These are phyloP conservation scores for Mediolabrus comicus DNA, from an alignment of 108 stramenopile genomes.

Conservation along the genomic window DNA sequence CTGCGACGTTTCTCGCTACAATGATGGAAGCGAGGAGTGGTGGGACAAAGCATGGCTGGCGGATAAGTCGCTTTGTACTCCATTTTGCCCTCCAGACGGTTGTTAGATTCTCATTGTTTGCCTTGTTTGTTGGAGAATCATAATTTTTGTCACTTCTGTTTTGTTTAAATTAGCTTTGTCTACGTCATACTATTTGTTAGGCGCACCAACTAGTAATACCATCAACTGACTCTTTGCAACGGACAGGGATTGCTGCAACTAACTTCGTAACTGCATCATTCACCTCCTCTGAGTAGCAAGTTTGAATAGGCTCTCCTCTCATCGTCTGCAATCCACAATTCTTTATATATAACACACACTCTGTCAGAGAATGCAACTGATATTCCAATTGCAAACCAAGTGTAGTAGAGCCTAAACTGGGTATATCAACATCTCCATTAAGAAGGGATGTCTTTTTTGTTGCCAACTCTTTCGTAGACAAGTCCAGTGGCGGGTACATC, in stretches of 20 bases:
- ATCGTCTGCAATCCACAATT: background rate
- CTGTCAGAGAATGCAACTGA: conserved; percentile 19
- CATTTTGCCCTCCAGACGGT: conserved; percentile 2
- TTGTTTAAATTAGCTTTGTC: background rate
- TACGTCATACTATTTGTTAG: background rate
- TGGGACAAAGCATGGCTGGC: background rate
- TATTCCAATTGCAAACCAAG: conserved; percentile 15
- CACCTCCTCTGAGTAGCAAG: conserved; percentile 35
- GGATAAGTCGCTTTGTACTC: background rate
- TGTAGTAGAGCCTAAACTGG: conserved; percentile 3
- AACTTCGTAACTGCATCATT: conserved; percentile 9
- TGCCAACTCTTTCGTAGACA: background rate
- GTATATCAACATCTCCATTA: background rate
- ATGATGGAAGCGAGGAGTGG: background rate
- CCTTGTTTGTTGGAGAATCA: no score
- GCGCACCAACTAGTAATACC: background rate
- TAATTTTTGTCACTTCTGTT: no score
- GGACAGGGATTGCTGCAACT: conserved; percentile 8
- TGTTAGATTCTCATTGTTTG: no score
- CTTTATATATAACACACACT: conserved; percentile 19
- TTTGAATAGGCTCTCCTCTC: conserved; percentile 5
- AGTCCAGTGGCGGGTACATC: conserved; percentile 75
- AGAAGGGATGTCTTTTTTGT: background rate
- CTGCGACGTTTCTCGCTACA: background rate
- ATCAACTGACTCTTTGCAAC: conserved; percentile 9